Evolutionary conservation across 495 filamentous ascomycete genomes (phyloP), one percentile per base, ranked within the genome.

Genomic region (Aspergillus heteromorphus): DNA sequence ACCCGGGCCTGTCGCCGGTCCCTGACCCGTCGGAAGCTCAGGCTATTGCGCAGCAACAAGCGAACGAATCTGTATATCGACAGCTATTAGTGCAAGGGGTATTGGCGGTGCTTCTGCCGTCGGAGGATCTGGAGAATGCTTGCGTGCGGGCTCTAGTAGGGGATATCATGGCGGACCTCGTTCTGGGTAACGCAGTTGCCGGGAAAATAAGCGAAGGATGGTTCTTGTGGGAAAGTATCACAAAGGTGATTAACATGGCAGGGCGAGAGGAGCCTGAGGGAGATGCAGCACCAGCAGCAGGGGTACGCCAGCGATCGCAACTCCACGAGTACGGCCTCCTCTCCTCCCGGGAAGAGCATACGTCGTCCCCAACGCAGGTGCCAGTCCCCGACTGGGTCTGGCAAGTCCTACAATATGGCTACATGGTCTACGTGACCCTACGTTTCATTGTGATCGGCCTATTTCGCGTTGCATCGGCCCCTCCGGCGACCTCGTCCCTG

Each of bases 41-140:
- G 29, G 79, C 74, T 36, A 64, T 80, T 27, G 64, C 75, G 49
- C 73, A 80, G 56, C 89, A 95, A 66, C 72, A 70, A 47, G 78
- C 87, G 47, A 91, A 92, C 65, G 91, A 97, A 72, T 77, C 79
- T 17, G 76, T 80, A 50, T 95, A 93, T 72, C 83, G 90, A 65
- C 88, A 89, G 62, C 70, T 96, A 57, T 73, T 97, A 11, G 89
- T 88, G 14, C 83, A 89, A 57, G 87, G 83, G 4, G 78, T 87
- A 41, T 73, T 98, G 41, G 86, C 89, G 4, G 73, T 96, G 40
- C 75, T 97, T 20, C 78, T 98, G 29, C 93, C 93, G 5, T 93
- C 89, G 16, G 92, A 97, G 65, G 92, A 97, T 60, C 79, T 97
- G 9, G 84, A 91, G 62, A 97, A 95, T 68, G 81, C 76, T 45